Conservation (phyloP, 129 eudicot genomes). For the Artemisia tridentata region DNA sequence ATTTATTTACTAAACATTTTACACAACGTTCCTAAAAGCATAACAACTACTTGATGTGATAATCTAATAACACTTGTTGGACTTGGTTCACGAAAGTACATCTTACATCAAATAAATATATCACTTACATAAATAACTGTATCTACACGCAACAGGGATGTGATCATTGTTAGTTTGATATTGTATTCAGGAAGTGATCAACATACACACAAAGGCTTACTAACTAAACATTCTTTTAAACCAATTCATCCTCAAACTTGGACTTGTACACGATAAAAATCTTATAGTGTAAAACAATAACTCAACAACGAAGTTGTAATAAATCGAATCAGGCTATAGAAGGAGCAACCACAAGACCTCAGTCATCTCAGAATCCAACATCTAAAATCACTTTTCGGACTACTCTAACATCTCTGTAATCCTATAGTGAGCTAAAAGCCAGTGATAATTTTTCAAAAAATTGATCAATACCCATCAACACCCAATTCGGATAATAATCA, state of each 20-base stretch:
- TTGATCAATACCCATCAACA: conserved; percentile 21
- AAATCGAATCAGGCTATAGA: background rate
- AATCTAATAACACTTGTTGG: background rate
- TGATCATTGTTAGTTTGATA: too few relatives aligned
- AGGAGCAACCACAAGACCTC: background rate
- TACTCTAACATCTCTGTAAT: too few relatives aligned
- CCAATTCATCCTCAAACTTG: conserved; percentile 15
- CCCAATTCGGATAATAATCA: too few relatives aligned
- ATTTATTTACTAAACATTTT: background rate
- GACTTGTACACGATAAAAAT: background rate
- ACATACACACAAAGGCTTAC: background rate
- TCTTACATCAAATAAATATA: background rate
- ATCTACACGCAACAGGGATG: background rate
- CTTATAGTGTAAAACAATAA: background rate
- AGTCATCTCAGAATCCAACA: too few relatives aligned
- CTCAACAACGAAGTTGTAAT: background rate
- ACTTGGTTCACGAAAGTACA: background rate
- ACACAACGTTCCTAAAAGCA: background rate
- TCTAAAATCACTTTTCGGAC: too few relatives aligned
- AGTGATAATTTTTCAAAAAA: too few relatives aligned
- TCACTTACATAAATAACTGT: too few relatives aligned
- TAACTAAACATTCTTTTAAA: background rate
- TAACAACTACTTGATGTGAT: background rate
- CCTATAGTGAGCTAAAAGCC: too few relatives aligned
- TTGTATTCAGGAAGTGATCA: background rate